A percentile compares a stretch with the other conserved stretches of the same genome.
phyloP scores from a whole-genome alignment of 2,329 filamentous ascomycete species.

The Nemania sp. region DNA sequence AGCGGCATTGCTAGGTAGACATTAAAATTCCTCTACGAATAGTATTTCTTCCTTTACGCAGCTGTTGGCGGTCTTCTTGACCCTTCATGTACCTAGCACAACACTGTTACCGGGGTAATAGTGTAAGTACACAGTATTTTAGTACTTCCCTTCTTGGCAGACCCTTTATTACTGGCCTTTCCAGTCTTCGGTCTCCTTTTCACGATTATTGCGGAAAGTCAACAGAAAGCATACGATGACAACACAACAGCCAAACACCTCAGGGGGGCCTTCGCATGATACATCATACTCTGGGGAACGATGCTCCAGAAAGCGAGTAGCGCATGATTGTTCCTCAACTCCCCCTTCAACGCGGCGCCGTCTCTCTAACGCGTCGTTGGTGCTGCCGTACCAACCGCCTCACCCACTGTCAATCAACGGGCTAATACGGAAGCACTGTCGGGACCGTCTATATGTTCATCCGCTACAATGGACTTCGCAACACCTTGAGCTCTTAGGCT shows the following conservation, averaged over 20 bases:
- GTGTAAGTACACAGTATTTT: too few species aligned
- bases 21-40: too few species aligned
- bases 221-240: too few species aligned
- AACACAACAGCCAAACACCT: neutral
- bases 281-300: neutral
- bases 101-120: too few species aligned
- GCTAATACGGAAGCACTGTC: neutral
- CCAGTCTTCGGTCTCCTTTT: too few species aligned
- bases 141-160: too few species aligned
- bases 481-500: constrained; percentile 2
- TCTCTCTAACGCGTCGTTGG: neutral
- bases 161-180: too few species aligned
- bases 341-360: neutral
- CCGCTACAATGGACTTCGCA: neutral
- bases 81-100: too few species aligned
- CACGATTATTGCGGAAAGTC: too few species aligned
- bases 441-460: neutral
- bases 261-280: neutral
- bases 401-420: neutral
- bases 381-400: neutral
- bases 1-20: too few species aligned
- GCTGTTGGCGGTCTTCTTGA: too few species aligned
- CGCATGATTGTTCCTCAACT: neutral
- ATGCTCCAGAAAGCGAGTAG: neutral
- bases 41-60: too few species aligned